A percentile compares a stretch with the other conserved stretches of the same genome.
phyloP scores from a whole-genome alignment of 495 filamentous ascomycete genomes.

The Stereocaulon alpinum region DNA sequence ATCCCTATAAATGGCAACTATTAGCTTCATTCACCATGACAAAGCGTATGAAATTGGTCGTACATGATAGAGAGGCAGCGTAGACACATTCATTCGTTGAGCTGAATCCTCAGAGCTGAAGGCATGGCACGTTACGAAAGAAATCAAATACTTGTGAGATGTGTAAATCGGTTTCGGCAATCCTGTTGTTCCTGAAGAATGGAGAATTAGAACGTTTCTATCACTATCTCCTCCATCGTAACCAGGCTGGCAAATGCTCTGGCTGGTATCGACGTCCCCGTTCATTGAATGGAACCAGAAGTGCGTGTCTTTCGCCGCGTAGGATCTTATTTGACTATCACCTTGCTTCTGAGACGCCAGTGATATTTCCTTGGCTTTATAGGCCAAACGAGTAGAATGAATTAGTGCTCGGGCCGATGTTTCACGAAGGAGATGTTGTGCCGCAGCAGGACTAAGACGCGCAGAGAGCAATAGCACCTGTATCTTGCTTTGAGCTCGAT shows the following conservation, averaged over 20 bases:
- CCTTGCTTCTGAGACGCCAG: background rate
- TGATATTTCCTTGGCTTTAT: background rate
- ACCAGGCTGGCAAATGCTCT: background rate
- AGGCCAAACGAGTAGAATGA: background rate
- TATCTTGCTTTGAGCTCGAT: background rate
- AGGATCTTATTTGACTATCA: background rate
- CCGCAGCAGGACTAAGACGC: background rate
- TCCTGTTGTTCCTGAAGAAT: constrained; percentile 39
- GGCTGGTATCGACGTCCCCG: background rate
- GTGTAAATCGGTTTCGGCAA: constrained; percentile 37
- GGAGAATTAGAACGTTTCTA: constrained; percentile 33
- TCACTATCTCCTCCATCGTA: constrained; percentile 21
- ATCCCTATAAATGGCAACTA: constrained; percentile 23
- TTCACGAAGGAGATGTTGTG: background rate
- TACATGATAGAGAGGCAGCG: constrained; percentile 34
- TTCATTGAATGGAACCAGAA: background rate
- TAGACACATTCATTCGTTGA: constrained; percentile 31
- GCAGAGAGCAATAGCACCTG: background rate
- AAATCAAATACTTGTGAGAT: constrained; percentile 34
- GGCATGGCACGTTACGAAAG: constrained; percentile 28
- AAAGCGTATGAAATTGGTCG: background rate
- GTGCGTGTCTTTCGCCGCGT: background rate
- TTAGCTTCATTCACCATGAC: background rate
- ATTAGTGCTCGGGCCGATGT: background rate
- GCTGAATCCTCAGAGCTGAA: constrained; percentile 24